Percentiles rank a stretch among this genome's conserved stretches.
These are phyloP conservation scores for Pichia pseudocactophila DNA, from an alignment of 805 yeast species.

Conservation along the genomic window DNA sequence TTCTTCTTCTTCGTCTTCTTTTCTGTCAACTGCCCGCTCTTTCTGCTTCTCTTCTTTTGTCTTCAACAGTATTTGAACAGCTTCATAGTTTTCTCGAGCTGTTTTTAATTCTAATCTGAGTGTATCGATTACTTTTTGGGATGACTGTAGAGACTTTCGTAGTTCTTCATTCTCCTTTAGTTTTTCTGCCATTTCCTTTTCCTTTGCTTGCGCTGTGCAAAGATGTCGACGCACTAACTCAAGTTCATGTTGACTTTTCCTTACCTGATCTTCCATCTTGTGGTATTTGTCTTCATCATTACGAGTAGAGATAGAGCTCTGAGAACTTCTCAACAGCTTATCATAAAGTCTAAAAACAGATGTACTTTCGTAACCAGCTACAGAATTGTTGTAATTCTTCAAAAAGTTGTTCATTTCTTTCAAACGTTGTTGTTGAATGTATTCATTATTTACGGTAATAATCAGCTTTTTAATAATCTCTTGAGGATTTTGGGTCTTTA, in stretches of 20 bases:
- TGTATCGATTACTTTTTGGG: slow-evolving; percentile 1
- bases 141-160: not conserved
- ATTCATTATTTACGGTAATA: slow-evolving; percentile 47
- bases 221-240: slow-evolving; percentile 16
- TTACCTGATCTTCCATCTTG: slow-evolving; percentile 17
- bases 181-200: slow-evolving; percentile 9
- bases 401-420: slow-evolving; percentile 47
- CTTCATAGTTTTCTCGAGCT: slow-evolving; percentile 1
- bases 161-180: slow-evolving; percentile 11
- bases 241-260: slow-evolving; percentile 16
- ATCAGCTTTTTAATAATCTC: slow-evolving; percentile 47
- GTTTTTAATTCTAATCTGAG: not conserved
- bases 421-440: slow-evolving; percentile 48
- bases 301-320: not conserved
- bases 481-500: slow-evolving; percentile 48
- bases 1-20: too few species aligned
- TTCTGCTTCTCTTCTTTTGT: not conserved
- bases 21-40: too few species aligned
- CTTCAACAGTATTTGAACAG: not conserved
- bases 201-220: slow-evolving; percentile 14
- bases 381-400: slow-evolving; percentile 33
- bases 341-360: slow-evolving; percentile 6
- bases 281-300: slow-evolving; percentile 3
- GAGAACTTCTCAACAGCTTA: slow-evolving; percentile 4
- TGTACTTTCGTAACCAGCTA: slow-evolving; percentile 6